Evolutionary conservation across 495 filamentous ascomycete genomes (phyloP), one percentile per base, ranked within the genome.

Genomic region (Aspergillus cavernicola): DNA sequence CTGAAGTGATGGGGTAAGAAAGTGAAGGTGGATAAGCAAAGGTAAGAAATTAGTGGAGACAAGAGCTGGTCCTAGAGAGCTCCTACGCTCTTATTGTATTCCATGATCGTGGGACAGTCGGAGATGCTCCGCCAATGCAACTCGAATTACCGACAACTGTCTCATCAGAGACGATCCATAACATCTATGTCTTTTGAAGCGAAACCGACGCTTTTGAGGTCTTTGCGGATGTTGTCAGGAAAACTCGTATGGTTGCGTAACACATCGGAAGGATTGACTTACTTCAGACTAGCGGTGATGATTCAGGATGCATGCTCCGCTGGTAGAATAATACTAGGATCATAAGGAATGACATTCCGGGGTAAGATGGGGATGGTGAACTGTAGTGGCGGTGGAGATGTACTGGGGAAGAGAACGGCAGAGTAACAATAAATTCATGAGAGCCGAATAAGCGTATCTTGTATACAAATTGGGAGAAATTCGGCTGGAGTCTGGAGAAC

Each of bases 71-170:
- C 24, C 24, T 40, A 22, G 9, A 38, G 16, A 20, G 38, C 38
- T 40, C 15, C 11, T 42, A 12, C 39, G 23, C 22, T 49, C 24
- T 22, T n/a, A 37, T 3, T 32, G 28, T 32, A 12, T 12, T 31
- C 37, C 19, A 41, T 32, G 10, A 26, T 26, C 16, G n/a, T 15
- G 18, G 1, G 19, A 2, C 16, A 22, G 26, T 53, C 55, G 55
- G 55, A 57, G 55, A 44, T 57, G 35, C 43, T 58, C 56, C 56
- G 50, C 22, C 20, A 19, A 28, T 40, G 46, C 50, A 54, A 15
- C 39, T 31, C 45, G 50, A 48, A 46, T 40, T 45, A 29, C 45
- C 39, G 55, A 53, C 54, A n/a, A 39, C 18, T 42, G 26, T 23
- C 24, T 26, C n/a, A n/a, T 33, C 16, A 28, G 38, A 44, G 10